Base-by-base conservation (phyloP, 83 land plant species). In the Picea engelmannii region DNA sequence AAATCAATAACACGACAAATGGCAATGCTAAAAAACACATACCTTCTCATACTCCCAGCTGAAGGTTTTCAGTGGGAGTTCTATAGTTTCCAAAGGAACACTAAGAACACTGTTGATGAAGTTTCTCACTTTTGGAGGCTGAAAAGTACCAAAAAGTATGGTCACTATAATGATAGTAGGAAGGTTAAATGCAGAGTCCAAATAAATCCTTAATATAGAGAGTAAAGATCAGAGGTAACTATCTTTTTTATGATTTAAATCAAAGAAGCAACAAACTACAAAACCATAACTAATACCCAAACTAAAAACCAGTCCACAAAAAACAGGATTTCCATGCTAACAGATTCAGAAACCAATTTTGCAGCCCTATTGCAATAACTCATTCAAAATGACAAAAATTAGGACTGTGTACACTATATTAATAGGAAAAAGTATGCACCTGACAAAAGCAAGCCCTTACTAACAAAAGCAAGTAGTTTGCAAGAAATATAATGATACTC, bases 21-120 rank as follows among this genome's bases (percentile, higher is more conserved):
- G 63, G 25, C 25, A 24, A 52, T 27, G 38, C 38, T 6, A 35
- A 7, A 64, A 7, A 64, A 80, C n/a, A 71, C 13, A 44, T 86
- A 96, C 99, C 98, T 96, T 96, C 61, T 93, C 98, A 85, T 88
- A 95, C 79, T 93, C 96, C 99, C 99, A 96, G 20, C 52, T 62
- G 76, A 96, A 95, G 20, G 79, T 64, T 62, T 81, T 88, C 4
- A 96, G 88, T 31, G 91, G 91, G 13, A 86, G 86, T 61, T 93
- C 92, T 77, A 96, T 93, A 79, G 84, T 82, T 79, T 95, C 98
- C 23, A 92, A 79, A 38, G 98, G 95, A 71, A 73, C 84, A 74
- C 83, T 83, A 25, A 83, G 86, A 62, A 96, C 96, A 83, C 75
- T 86, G 68, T 83, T 85, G 81, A 96, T 92, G 83, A 96, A 92